Evolutionary conservation across 768 basidiomycete genomes (phyloP), one percentile per base, ranked within the genome.

Genomic region (Coprinopsis cinerea): DNA sequence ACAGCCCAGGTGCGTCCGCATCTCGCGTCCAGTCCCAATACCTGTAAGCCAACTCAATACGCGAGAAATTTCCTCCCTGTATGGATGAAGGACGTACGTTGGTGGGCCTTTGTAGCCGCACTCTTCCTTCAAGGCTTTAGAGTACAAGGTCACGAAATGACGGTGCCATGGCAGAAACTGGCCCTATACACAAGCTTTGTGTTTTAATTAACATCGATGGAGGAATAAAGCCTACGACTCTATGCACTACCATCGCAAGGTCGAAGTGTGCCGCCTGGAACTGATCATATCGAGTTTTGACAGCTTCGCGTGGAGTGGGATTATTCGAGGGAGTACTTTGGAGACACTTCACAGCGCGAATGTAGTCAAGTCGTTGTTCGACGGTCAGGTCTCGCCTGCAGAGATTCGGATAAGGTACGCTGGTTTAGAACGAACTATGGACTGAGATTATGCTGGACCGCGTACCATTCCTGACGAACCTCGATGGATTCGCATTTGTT

Each of bases 101-200:
- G 58, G 53, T 1, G 62, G 59, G 30, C 59, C 59, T 6, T 20
- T 56, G 46, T 59, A 62, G 9, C 57, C 59, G 47, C 63, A 64
- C 40, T 62, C 59, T 2, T 56, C 48, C 11, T 59, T 46, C 18
- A 62, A 46, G 2, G 56, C 54, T 34, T 57, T 53, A 24, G 61
- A 58, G 45, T 62, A 64, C 5, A 57, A 41, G 10, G 53, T 56
- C 2, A 48, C 53, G 37, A 56, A 55, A 43, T 55, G 57, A 4
- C 61, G 51, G 27, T 64, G 63, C 61, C 61, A 64, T 4, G 63
- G 57, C 11, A 59, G 50, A 47, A 64, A 64, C 23, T 64, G 58
- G 2, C 63, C 60, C 59, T 63, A 23, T 5, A 37, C 14, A 23
- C 25, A 15, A 1, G 6, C 1, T 23, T 2, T n/a, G 35, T 40